phyloP scores from a whole-genome alignment of 2,329 filamentous ascomycete species.

The Byssothecium circinans region DNA sequence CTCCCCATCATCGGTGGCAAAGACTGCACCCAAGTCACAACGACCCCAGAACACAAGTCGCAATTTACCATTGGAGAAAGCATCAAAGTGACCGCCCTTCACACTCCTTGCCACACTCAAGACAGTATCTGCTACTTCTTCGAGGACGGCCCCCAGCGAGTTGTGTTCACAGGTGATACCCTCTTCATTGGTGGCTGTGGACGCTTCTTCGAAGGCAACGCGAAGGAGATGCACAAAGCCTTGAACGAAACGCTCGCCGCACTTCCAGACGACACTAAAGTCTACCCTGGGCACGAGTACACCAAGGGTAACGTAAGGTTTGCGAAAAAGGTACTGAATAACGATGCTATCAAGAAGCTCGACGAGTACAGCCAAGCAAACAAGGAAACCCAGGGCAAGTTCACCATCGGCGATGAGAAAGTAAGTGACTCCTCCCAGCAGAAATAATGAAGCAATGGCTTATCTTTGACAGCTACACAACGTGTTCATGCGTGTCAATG shows the following conservation, averaged over 20 bases:
- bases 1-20: slow-evolving; percentile 84
- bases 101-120: slow-evolving; percentile 97
- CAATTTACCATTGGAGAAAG: slow-evolving; percentile 77
- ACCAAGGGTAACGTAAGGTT: slow-evolving; percentile 97
- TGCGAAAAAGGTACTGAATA: slow-evolving; percentile 72
- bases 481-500: slow-evolving; percentile 92
- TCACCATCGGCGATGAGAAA: slow-evolving; percentile 98
- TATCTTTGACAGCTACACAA: slow-evolving; percentile 71
- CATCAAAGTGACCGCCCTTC: slow-evolving; percentile 82
- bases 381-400: slow-evolving; percentile 88
- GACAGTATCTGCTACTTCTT: slow-evolving; percentile 96
- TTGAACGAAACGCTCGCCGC: slow-evolving; percentile 81
- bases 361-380: slow-evolving; percentile 76
- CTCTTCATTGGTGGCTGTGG: slow-evolving; percentile 95
- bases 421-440: slow-evolving; percentile 48
- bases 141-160: slow-evolving; percentile 75
- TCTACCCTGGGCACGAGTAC: slow-evolving; percentile 96
- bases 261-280: slow-evolving; percentile 85
- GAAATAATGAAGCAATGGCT: neutral
- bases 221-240: slow-evolving; percentile 84
- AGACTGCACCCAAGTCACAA: slow-evolving; percentile 78
- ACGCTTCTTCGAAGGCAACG: slow-evolving; percentile 90
- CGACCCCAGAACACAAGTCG: slow-evolving; percentile 73
- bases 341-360: slow-evolving; percentile 71
- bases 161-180: slow-evolving; percentile 94